phyloP scores from a whole-genome alignment of 345 rosid species.

The Gossypium stocksii region DNA sequence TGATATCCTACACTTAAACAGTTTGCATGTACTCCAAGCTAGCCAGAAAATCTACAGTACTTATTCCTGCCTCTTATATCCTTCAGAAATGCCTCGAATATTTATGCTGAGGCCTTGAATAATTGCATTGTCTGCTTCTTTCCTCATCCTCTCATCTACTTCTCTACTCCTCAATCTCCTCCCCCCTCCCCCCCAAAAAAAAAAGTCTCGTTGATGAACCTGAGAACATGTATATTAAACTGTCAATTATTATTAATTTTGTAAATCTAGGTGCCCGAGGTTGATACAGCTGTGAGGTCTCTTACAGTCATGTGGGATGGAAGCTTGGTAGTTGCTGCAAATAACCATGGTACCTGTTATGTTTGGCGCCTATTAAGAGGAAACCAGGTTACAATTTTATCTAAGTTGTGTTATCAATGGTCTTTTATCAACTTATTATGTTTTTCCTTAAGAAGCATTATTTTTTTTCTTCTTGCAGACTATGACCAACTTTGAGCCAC shows the following conservation, averaged over 20 bases:
- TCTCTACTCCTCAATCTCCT: not conserved
- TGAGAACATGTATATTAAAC: not conserved
- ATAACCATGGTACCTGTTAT: conserved; percentile 86
- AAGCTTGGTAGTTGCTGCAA: conserved; percentile 94
- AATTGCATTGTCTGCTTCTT: not conserved
- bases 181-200: too few relatives aligned
- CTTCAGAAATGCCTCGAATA: not conserved
- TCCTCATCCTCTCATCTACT: not conserved
- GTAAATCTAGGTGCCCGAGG: conserved; percentile 70
- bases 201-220: not conserved
- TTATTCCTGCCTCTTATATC: not conserved
- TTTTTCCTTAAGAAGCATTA: not conserved
- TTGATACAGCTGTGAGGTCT: conserved; percentile 85
- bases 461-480: conserved; percentile 43
- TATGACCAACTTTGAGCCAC: conserved; percentile 93
- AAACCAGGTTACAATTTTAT: conserved; percentile 46
- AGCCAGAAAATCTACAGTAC: not conserved
- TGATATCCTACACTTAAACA: not conserved
- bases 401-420: conserved; percentile 3
- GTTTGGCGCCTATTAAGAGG: conserved; percentile 87
- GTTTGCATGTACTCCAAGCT: not conserved
- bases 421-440: not conserved
- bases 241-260: not conserved
- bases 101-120: not conserved
- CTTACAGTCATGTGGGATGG: conserved; percentile 97